Base-by-base conservation (phyloP, 306 rosid species). In the Sicyos edulis region DNA sequence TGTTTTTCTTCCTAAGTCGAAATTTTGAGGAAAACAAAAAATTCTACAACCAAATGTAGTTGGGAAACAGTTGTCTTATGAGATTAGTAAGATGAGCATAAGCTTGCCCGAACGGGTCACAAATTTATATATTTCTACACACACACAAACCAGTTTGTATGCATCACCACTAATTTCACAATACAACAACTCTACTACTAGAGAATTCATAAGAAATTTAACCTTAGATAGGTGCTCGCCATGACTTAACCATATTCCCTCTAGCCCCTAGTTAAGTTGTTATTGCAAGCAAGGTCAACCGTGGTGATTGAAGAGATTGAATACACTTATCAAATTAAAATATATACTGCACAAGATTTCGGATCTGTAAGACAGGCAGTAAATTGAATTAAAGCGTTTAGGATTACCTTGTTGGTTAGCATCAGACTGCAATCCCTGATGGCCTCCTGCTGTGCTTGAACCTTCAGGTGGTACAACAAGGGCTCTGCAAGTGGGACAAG, bases 401-500 rank as follows among this genome's bases (percentile, higher is more conserved):
- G 54, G 62, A 40, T 79, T 88, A 91, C 97, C 96, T 62, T 76
- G 90, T 51, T 65, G 92, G 49, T 82, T 85, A 76, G 74, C 82
- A 78, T 95, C 88, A 50, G 97, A 55, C 65, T 73, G 95, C 71
- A 89, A 57, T 71, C 89, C 92, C 40, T 82, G 88, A 77, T 77
- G 95, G 73, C 85, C 95, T 64, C 80, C 91, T 80, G 88, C 56
- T 70, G 75, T 58, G 72, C 82, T 80, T 55, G 96, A 78, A 63
- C 86, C 96, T 77, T 95, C 99, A 32, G 97, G 86, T 44, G 96
- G 97, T 69, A 89, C 96, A 89, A 95, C 97, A 74, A 79, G 80
- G 75, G 99, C 99, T 81, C 99, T 83, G 87, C 99, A 95, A 49
- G 97, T 95, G 53, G 99, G 99, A 78, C 99, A 95, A 65, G 97